phyloP scores from a whole-genome alignment of 257 asterid genomes.

The Salvia hispanica region DNA sequence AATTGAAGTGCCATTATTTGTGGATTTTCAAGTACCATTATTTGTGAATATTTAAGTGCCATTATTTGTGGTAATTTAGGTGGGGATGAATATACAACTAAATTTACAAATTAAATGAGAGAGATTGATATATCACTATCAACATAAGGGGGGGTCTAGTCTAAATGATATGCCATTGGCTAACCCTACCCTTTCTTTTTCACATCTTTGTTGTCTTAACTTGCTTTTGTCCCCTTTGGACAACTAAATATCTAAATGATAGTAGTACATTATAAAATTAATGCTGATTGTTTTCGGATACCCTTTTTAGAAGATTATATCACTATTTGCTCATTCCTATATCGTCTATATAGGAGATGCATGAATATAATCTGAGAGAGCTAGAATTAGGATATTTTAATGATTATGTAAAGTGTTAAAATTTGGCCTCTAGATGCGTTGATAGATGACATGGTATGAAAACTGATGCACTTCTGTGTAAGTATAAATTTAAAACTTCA shows the following conservation, averaged over 20 bases:
- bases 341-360: too few species aligned
- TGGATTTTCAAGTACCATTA: background rate
- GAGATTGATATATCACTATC: slow-evolving; percentile 29
- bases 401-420: too few species aligned
- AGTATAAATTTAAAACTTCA: too few species aligned
- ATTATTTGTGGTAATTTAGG: slow-evolving; percentile 14
- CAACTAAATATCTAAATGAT: background rate
- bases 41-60: background rate
- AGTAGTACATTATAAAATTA: too few species aligned
- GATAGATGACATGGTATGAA: too few species aligned
- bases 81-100: background rate
- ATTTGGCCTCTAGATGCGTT: too few species aligned
- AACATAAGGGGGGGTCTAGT: slow-evolving; percentile 8
- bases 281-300: too few species aligned
- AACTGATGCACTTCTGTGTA: too few species aligned
- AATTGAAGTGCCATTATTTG: background rate
- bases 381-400: too few species aligned
- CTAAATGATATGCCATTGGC: slow-evolving; percentile 22
- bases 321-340: too few species aligned
- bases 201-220: slow-evolving; percentile 10
- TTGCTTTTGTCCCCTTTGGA: background rate
- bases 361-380: too few species aligned
- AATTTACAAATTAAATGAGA: background rate
- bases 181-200: slow-evolving; percentile 12
- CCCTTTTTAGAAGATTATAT: background rate